Evolutionary conservation across 192 early-diverging fungal species (phyloP), one percentile per base, ranked within the genome.

Genomic region (Podila verticillata): DNA sequence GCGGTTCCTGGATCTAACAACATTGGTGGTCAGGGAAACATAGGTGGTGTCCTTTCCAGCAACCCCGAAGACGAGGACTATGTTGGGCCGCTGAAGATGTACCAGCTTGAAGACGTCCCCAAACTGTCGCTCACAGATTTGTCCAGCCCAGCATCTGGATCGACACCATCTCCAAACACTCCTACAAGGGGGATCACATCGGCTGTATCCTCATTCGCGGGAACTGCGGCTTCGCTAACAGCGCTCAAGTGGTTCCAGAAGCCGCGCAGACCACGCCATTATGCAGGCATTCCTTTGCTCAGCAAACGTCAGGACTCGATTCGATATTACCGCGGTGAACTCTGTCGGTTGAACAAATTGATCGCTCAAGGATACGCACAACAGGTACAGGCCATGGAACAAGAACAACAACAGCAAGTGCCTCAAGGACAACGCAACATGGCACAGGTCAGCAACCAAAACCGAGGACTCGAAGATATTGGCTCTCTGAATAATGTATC

Each of bases 221-320:
- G 39, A 39, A 59, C 24, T 24, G 48, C 70, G 1, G 35, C 35
- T 20, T 51, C 36, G 24, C 20, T 72, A 15, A 24, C 63, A 0
- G 51, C 57, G 8, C 30, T 72, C 7, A 72, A 64, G 26, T 72
- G 70, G 70, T 72, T 26, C 22, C 70, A 72, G n/a, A 65, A 72
- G 30, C 70, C 70, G 2, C 28, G 56, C 47, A 32, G 70, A 8
- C 70, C 70, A 13, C 32, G 54, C 15, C 70, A 72, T 44, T 72
- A 65, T 22, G 17, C 34, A 0, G 70, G 70, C 5, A 64, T 72
- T 6, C 70, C 70, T 29, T 8, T 72, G 6, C 12, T 72, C 32
- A 72, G 70, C 29, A 72, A 72, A 13, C 31, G 56, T 17, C 61
- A 72, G 20, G 70, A 72, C 39, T 72, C 70, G 17, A 72, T 72